A percentile compares a stretch with the other conserved stretches of the same genome.
Conservation (phyloP, 2,329 filamentous ascomycete genomes). For the Echinosphaeria canescens region DNA sequence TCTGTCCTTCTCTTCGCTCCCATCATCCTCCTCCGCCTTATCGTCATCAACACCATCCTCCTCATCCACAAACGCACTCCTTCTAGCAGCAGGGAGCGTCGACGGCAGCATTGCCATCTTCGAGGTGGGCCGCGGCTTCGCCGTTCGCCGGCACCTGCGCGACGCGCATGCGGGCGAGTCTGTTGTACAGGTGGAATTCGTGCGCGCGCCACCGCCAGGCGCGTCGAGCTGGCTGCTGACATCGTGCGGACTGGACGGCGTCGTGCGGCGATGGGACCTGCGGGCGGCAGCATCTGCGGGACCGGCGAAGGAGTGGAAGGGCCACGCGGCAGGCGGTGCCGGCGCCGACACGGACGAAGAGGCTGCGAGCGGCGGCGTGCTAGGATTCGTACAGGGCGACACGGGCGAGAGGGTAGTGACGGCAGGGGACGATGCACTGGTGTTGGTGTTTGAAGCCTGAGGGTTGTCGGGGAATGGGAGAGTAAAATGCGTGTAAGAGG, state of each 20-base stretch:
- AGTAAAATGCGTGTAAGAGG: background rate
- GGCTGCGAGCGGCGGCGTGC: slow-evolving; percentile 74
- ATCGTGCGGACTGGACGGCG: slow-evolving; percentile 79
- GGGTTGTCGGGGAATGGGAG: too few relatives aligned
- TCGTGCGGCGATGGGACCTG: slow-evolving; percentile 72
- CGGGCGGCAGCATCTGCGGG: slow-evolving; percentile 16
- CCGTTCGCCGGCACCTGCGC: slow-evolving; percentile 61
- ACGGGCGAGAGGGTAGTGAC: slow-evolving; percentile 60
- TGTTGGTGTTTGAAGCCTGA: slow-evolving; percentile 40
- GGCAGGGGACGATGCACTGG: slow-evolving; percentile 67
- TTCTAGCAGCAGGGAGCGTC: slow-evolving; percentile 44
- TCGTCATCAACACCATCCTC: too few relatives aligned
- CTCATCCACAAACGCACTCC: too few relatives aligned
- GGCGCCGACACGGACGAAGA: too few relatives aligned
- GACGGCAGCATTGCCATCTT: slow-evolving; percentile 69
- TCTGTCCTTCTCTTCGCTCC: slow-evolving; percentile 36
- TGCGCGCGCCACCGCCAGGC: slow-evolving; percentile 16
- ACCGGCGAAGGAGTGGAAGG: slow-evolving; percentile 56
- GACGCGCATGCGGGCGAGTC: slow-evolving; percentile 75
- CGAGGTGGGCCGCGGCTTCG: slow-evolving; percentile 70
- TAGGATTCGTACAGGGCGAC: slow-evolving; percentile 75
- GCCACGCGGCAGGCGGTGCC: slow-evolving; percentile 67
- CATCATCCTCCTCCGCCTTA: too few relatives aligned
- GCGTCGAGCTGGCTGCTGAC: slow-evolving; percentile 50
- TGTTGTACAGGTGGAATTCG: slow-evolving; percentile 85